Evolutionary conservation across 176 grass and related monocot genomes (phyloP).

Genomic region (Musa itinerans): DNA sequence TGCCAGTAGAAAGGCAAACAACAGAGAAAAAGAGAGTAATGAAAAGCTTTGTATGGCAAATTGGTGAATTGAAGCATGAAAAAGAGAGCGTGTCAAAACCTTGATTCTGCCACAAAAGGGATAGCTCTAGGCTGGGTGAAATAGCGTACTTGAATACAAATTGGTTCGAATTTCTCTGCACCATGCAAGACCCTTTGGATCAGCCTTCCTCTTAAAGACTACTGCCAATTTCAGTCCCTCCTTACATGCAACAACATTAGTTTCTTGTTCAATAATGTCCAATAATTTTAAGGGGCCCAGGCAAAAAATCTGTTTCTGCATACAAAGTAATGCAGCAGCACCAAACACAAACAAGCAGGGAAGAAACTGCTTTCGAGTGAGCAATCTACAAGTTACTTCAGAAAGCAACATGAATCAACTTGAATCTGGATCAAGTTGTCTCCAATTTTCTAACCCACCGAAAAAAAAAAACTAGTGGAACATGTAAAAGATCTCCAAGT

Average conservation of each 20-base stretch:
- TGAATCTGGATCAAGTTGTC: too few species aligned
- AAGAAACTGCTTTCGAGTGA: too few species aligned
- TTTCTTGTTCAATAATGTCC: neutral
- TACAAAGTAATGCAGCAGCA: too few species aligned
- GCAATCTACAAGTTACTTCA: too few species aligned
- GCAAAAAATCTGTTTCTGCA: too few species aligned
- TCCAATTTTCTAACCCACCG: too few species aligned
- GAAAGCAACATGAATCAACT: too few species aligned
- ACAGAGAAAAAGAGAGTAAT: neutral
- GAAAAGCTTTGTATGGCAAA: conserved; percentile 29
- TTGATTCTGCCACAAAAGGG: conserved; percentile 39
- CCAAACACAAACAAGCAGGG: too few species aligned
- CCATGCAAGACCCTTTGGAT: conserved; percentile 53
- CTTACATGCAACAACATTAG: neutral
- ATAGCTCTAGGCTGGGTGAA: conserved; percentile 56
- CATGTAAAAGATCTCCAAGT: too few species aligned
- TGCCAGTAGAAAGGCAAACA: neutral
- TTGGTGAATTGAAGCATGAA: conserved; percentile 47
- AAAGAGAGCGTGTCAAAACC: conserved; percentile 32
- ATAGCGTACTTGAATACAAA: conserved; percentile 35
- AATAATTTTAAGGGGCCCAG: too few species aligned
- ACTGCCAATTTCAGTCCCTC: neutral
- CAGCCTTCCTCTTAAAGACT: conserved; percentile 15
- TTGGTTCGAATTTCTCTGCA: conserved; percentile 6
- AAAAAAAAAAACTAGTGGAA: too few species aligned